phyloP scores from a whole-genome alignment of 2,329 filamentous ascomycete genomes.

The Aspergillus transmontanensis region DNA sequence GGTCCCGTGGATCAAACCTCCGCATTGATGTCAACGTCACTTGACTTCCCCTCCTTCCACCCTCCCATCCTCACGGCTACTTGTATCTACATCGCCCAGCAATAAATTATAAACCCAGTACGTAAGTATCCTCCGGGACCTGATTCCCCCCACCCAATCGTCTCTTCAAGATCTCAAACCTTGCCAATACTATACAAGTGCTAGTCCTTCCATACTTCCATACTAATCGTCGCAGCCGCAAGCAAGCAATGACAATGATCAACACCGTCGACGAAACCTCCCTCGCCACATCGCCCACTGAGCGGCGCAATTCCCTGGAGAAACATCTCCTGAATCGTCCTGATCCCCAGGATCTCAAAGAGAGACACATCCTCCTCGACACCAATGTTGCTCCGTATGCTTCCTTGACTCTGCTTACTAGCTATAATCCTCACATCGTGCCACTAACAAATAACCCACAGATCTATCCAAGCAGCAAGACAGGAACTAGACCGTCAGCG shows the following conservation, averaged over 20 bases:
- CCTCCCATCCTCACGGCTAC: background rate
- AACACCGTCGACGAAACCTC: slow-evolving; percentile 57
- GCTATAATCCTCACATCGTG: background rate
- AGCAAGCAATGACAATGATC: slow-evolving; percentile 12
- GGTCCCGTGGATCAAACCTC: slow-evolving; percentile 5
- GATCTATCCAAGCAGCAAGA: slow-evolving; percentile 63
- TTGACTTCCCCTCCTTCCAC: slow-evolving; percentile 2
- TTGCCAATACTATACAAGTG: background rate
- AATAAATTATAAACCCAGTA: background rate
- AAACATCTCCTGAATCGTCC: slow-evolving; percentile 73
- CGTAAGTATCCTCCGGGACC: background rate
- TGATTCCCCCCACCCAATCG: background rate
- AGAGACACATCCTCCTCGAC: slow-evolving; percentile 68
- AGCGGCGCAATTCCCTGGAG: slow-evolving; percentile 68
- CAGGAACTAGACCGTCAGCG: slow-evolving; percentile 67
- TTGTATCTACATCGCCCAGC: background rate
- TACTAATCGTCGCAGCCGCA: background rate
- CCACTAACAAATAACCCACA: slow-evolving; percentile 26
- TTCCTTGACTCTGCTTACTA: background rate
- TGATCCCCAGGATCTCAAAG: slow-evolving; percentile 65
- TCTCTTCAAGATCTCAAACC: background rate
- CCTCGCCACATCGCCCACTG: slow-evolving; percentile 55
- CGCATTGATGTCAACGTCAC: slow-evolving; percentile 4
- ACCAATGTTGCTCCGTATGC: slow-evolving; percentile 67
- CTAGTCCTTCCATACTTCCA: background rate